A percentile compares a stretch with the other conserved stretches of the same genome.
phyloP scores from a whole-genome alignment of 352 stramenopile genomes.

The Phytophthora kernoviae region DNA sequence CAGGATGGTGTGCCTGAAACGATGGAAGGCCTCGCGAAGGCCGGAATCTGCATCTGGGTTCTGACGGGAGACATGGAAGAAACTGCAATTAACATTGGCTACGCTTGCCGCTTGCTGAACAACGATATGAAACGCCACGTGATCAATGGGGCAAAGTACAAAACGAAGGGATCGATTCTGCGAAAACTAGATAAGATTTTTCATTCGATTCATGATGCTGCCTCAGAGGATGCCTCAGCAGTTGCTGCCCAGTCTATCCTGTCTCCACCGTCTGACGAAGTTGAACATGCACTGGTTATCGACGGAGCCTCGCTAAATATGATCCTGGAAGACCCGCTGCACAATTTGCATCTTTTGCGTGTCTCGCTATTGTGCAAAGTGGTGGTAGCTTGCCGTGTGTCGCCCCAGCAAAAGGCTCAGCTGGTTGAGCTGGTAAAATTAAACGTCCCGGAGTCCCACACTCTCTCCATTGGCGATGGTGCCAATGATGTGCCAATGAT shows the following conservation, averaged over 20 bases:
- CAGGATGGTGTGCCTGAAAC: slow-evolving; percentile 84
- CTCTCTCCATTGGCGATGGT: slow-evolving; percentile 90
- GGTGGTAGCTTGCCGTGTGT: slow-evolving; percentile 98
- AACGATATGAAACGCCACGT: slow-evolving; percentile 94
- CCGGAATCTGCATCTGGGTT: slow-evolving; percentile 89
- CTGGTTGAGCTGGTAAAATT: slow-evolving; percentile 96
- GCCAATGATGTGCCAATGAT: slow-evolving; percentile 94
- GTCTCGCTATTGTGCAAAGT: slow-evolving; percentile 92
- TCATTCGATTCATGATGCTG: slow-evolving; percentile 58
- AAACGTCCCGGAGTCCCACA: slow-evolving; percentile 83
- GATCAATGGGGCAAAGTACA: slow-evolving; percentile 73
- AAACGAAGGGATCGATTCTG: slow-evolving; percentile 69
- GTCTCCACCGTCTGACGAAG: slow-evolving; percentile 31
- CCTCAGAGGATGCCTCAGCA: slow-evolving; percentile 17
- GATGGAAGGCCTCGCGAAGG: slow-evolving; percentile 75
- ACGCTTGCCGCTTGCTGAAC: slow-evolving; percentile 85
- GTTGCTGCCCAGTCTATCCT: slow-evolving; percentile 33
- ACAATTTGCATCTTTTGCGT: slow-evolving; percentile 83
- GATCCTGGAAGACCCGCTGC: slow-evolving; percentile 71
- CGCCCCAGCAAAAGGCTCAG: slow-evolving; percentile 97
- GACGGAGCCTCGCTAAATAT: slow-evolving; percentile 92
- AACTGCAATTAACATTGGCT: slow-evolving; percentile 90
- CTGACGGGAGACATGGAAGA: slow-evolving; percentile 91
- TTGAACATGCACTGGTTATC: slow-evolving; percentile 92
- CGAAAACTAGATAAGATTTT: slow-evolving; percentile 83